Percentiles rank a stretch among this genome's conserved stretches.
Evolutionary conservation across 495 filamentous ascomycete genomes (phyloP).

Genomic region (Rostrohypoxylon terebratum): DNA sequence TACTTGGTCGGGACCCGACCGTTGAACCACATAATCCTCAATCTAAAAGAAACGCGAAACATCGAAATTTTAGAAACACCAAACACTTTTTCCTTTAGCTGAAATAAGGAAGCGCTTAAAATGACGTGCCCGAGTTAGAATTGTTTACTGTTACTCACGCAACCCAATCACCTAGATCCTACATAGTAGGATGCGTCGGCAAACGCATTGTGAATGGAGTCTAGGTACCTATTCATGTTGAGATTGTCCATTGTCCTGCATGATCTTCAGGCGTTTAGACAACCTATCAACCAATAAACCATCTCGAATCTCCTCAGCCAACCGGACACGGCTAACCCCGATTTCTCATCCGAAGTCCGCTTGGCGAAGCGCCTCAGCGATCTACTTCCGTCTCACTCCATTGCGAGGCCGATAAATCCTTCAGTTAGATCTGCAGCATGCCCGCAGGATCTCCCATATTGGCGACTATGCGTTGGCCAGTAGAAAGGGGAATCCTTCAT

Average conservation of each 20-base stretch:
- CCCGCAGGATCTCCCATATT: slow-evolving; percentile 20
- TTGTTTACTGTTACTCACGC: neutral
- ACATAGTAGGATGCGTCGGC: neutral
- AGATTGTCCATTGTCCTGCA: slow-evolving; percentile 4
- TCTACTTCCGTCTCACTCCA: slow-evolving; percentile 18
- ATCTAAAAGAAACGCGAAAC: slow-evolving; percentile 36
- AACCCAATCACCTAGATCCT: neutral
- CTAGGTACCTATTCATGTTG: neutral
- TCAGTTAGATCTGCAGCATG: neutral
- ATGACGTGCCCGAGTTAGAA: neutral
- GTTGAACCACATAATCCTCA: slow-evolving; percentile 6
- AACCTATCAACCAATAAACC: neutral
- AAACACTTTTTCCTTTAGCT: slow-evolving; percentile 3
- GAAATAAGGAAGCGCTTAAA: slow-evolving; percentile 24
- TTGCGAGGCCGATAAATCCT: slow-evolving; percentile 19
- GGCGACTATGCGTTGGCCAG: neutral
- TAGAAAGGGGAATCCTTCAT: neutral
- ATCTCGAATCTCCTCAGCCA: slow-evolving; percentile 15
- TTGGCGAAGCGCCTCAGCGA: slow-evolving; percentile 14
- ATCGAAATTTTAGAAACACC: slow-evolving; percentile 21
- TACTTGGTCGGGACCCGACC: no score
- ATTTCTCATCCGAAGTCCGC: neutral
- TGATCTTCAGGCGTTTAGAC: neutral
- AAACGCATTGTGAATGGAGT: neutral
- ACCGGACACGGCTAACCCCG: neutral